These are phyloP conservation scores for Phlebiopsis gigantea DNA, from an alignment of 768 basidiomycete species.

Conservation along the genomic window DNA sequence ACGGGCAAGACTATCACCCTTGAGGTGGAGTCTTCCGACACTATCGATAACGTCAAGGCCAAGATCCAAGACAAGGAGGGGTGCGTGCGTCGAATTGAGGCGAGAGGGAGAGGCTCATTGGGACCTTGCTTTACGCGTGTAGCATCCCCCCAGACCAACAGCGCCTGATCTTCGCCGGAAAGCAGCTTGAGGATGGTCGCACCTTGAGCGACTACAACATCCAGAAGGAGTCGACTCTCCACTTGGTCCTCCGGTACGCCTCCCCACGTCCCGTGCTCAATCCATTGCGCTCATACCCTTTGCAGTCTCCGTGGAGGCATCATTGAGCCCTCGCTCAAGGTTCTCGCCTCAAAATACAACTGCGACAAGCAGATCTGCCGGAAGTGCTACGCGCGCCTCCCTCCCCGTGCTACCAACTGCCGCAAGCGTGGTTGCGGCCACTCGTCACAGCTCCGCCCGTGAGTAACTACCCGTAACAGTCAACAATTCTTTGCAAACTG, in stretches of 20 bases:
- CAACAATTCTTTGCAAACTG: no score
- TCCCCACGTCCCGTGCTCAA: background rate
- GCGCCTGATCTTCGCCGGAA: conserved; percentile 94
- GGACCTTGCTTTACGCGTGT: background rate
- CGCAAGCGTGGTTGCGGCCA: conserved; percentile 91
- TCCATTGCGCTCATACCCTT: conserved; percentile 6
- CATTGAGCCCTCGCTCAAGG: conserved; percentile 98
- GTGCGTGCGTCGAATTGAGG: conserved; percentile 25
- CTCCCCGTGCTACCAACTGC: conserved; percentile 99
- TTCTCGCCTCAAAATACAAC: conserved; percentile 96
- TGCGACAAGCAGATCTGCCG: conserved; percentile 99
- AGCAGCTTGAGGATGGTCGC: conserved; percentile 97
- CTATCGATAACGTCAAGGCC: conserved; percentile 93
- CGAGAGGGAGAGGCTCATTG: conserved; percentile 4
- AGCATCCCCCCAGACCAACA: conserved; percentile 95
- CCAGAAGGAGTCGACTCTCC: conserved; percentile 96
- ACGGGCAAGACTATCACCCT: conserved; percentile 98
- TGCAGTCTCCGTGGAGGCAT: conserved; percentile 93
- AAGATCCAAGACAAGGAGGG: conserved; percentile 80
- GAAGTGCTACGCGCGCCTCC: conserved; percentile 99
- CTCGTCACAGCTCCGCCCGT: conserved; percentile 90
- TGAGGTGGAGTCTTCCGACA: conserved; percentile 96
- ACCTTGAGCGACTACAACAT: conserved; percentile 97
- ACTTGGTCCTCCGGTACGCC: conserved; percentile 88
- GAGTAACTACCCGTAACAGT: no score